Evolutionary conservation across 2,329 filamentous ascomycete species (phyloP).

Genomic region (Aspergillus sp.): DNA sequence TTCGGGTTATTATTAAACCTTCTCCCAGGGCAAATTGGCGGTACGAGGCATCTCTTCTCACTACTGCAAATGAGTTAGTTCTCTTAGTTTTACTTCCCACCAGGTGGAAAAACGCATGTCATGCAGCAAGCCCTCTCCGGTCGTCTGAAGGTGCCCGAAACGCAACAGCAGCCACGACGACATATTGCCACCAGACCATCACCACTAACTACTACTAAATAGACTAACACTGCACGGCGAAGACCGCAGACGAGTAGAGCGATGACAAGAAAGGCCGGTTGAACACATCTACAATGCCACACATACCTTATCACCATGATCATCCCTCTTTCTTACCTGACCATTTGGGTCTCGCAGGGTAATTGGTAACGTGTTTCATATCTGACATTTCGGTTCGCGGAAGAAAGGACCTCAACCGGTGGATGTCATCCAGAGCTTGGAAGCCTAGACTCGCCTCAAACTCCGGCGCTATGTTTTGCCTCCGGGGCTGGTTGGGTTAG

Average conservation of each 20-base stretch:
- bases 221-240: not conserved
- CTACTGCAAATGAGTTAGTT: not conserved
- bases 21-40: constrained; percentile 5
- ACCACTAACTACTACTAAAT: not conserved
- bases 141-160: constrained; percentile 11
- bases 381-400: constrained; percentile 2
- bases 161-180: constrained; percentile 8
- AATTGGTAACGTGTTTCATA: not conserved
- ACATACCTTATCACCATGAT: no score
- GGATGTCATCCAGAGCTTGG: constrained; percentile 1
- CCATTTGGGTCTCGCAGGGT: not conserved
- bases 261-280: not conserved
- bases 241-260: not conserved
- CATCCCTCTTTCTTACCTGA: not conserved
- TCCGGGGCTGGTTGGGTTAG: constrained; percentile 7
- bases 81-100: not conserved
- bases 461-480: constrained; percentile 9
- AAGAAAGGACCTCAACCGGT: constrained; percentile 2
- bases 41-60: not conserved
- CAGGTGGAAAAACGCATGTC: constrained; percentile 18
- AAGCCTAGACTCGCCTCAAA: constrained; percentile 2
- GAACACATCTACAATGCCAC: not conserved
- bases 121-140: constrained; percentile 14
- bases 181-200: not conserved
- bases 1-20: constrained; percentile 8